phyloP scores from a whole-genome alignment of 2,329 filamentous ascomycete species.

The Pyrenophora teres region DNA sequence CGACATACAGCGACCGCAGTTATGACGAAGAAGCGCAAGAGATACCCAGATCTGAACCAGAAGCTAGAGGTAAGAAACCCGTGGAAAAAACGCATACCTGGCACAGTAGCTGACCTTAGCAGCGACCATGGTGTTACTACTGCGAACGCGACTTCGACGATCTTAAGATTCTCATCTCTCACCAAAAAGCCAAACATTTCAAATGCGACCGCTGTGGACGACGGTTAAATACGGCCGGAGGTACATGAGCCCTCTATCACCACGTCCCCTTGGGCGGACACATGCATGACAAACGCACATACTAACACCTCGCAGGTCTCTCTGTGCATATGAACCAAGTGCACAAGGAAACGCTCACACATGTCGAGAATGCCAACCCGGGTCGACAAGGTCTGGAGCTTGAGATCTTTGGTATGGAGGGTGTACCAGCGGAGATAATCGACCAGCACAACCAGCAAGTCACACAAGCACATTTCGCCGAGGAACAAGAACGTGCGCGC shows the following conservation, averaged over 20 bases:
- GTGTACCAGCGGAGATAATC: conserved; percentile 84
- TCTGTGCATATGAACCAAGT: conserved; percentile 98
- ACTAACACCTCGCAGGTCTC: conserved; percentile 65
- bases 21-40: conserved; percentile 79
- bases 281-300: not conserved
- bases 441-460: conserved; percentile 86
- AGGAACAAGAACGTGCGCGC: conserved; percentile 79
- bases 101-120: conserved; percentile 1
- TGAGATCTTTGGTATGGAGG: conserved; percentile 98
- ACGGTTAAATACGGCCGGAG: conserved; percentile 90
- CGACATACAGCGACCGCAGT: conserved; percentile 5
- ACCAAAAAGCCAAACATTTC: conserved; percentile 99
- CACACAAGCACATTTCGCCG: conserved; percentile 81
- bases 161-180: conserved; percentile 91
- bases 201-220: conserved; percentile 92
- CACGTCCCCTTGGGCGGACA: not conserved
- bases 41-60: conserved; percentile 85
- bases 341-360: conserved; percentile 87
- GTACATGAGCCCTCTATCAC: conserved; percentile 55
- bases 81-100: not conserved
- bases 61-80: conserved; percentile 60
- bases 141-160: conserved; percentile 99
- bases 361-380: conserved; percentile 89
- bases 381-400: conserved; percentile 85
- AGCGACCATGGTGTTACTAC: conserved; percentile 95